A percentile compares a stretch with the other conserved stretches of the same genome.
phyloP scores from a whole-genome alignment of 495 filamentous ascomycete species.

The Penicillium argentinense region DNA sequence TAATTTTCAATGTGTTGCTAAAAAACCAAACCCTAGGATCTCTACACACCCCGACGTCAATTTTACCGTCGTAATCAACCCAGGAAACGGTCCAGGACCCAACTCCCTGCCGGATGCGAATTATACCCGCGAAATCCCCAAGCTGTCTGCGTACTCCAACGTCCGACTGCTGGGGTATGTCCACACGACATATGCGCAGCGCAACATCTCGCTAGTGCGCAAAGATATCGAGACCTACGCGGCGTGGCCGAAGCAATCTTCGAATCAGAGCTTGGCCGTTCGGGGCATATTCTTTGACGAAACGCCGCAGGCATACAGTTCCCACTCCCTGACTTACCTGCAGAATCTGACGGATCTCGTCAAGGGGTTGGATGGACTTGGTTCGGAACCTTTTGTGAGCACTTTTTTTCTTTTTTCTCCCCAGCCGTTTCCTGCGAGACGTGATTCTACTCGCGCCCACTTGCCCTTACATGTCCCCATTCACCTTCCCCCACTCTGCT shows the following conservation, averaged over 20 bases:
- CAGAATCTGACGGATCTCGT: constrained; percentile 36
- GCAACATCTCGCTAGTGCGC: constrained; percentile 38
- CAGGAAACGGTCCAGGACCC: constrained; percentile 52
- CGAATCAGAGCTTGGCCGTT: constrained; percentile 36
- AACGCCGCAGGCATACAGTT: constrained; percentile 44
- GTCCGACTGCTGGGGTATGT: constrained; percentile 57
- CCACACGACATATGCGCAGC: constrained; percentile 47
- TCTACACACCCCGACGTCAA: constrained; percentile 41
- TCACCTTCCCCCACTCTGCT: background rate
- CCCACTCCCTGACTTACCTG: constrained; percentile 34
- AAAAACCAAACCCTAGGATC: constrained; percentile 34
- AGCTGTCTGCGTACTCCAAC: constrained; percentile 44
- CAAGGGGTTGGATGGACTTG: constrained; percentile 34
- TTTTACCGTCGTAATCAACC: constrained; percentile 58
- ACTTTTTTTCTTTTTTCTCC: constrained; percentile 12
- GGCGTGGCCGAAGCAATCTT: constrained; percentile 42
- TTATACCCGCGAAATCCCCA: constrained; percentile 50
- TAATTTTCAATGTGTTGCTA: background rate
- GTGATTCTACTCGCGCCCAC: constrained; percentile 5
- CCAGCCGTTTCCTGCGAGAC: constrained; percentile 5
- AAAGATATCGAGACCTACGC: constrained; percentile 50
- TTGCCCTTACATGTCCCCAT: constrained; percentile 1
- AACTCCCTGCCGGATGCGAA: constrained; percentile 47
- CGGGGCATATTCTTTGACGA: constrained; percentile 51
- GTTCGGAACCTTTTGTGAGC: constrained; percentile 41